Conservation (phyloP, 2,329 filamentous ascomycete genomes). For the Aspergillus versicolor region DNA sequence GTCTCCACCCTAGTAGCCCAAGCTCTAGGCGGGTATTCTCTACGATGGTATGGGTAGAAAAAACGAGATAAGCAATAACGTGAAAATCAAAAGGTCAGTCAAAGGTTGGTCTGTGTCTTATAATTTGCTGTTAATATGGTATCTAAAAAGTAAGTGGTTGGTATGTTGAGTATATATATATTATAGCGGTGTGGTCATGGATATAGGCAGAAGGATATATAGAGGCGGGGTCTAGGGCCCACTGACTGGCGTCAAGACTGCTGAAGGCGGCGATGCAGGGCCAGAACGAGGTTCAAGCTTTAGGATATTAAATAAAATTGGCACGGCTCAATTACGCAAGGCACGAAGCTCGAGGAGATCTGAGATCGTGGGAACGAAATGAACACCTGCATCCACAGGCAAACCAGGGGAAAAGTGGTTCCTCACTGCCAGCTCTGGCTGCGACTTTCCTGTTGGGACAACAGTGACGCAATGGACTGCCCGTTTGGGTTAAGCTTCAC, state of each 20-base stretch:
- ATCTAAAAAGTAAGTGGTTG: not conserved
- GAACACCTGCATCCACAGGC: not conserved
- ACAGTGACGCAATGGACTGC: constrained; percentile 9
- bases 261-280: not conserved
- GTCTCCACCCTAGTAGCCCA: too few relatives aligned
- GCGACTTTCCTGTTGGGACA: constrained; percentile 3
- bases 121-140: not conserved
- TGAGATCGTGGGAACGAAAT: not conserved
- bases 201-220: not conserved
- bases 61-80: too few relatives aligned
- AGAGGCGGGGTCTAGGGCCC: not conserved
- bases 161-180: not conserved
- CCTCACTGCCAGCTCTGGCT: not conserved
- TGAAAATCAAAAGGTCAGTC: too few relatives aligned
- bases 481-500: not conserved
- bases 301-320: not conserved
- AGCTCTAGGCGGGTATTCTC: too few relatives aligned
- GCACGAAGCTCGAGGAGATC: not conserved
- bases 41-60: too few relatives aligned
- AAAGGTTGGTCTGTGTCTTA: too few relatives aligned
- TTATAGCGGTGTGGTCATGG: not conserved
- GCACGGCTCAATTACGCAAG: not conserved
- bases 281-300: not conserved
- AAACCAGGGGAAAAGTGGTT: not conserved
- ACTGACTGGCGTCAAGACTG: not conserved